Evolutionary conservation across 2,329 filamentous ascomycete species (phyloP).

Genomic region (Aspergillus fructus): DNA sequence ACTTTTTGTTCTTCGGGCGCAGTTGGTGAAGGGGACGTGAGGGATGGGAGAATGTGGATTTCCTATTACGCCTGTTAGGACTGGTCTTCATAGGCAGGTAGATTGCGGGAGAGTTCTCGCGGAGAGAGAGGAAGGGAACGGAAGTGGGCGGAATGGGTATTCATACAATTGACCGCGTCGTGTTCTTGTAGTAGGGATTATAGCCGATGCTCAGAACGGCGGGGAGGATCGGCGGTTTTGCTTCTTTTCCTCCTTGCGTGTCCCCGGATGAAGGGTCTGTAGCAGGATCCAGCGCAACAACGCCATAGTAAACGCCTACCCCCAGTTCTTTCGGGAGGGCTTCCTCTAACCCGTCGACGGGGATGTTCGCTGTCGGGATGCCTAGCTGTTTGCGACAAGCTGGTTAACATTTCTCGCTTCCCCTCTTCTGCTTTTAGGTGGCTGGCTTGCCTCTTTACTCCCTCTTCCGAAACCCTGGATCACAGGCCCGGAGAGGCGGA

Average conservation of each 20-base stretch:
- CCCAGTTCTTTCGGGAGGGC: conserved; percentile 55
- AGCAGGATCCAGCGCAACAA: conserved; percentile 66
- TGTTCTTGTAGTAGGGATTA: conserved; percentile 97
- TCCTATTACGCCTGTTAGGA: conserved; percentile 47
- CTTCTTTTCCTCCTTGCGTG: not conserved
- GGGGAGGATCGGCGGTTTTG: conserved; percentile 59
- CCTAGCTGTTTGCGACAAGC: conserved; percentile 62
- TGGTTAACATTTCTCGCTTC: not conserved
- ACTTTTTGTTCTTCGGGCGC: conserved; percentile 18
- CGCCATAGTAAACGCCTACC: conserved; percentile 92
- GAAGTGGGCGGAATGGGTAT: conserved; percentile 21
- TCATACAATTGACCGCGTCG: conserved; percentile 67
- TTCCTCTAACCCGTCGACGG: conserved; percentile 64
- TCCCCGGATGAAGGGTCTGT: conserved; percentile 2
- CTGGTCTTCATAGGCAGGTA: not conserved
- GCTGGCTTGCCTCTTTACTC: conserved; percentile 72
- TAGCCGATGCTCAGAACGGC: conserved; percentile 95
- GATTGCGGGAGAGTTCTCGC: not conserved
- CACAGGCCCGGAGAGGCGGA: conserved; percentile 80
- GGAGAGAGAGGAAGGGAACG: not conserved
- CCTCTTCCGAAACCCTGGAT: conserved; percentile 92
- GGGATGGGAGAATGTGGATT: conserved; percentile 81
- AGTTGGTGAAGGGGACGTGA: conserved; percentile 48
- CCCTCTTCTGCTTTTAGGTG: not conserved
- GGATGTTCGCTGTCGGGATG: conserved; percentile 92